Base-by-base conservation (phyloP, 768 basidiomycete genomes). In the Imleria badia region DNA sequence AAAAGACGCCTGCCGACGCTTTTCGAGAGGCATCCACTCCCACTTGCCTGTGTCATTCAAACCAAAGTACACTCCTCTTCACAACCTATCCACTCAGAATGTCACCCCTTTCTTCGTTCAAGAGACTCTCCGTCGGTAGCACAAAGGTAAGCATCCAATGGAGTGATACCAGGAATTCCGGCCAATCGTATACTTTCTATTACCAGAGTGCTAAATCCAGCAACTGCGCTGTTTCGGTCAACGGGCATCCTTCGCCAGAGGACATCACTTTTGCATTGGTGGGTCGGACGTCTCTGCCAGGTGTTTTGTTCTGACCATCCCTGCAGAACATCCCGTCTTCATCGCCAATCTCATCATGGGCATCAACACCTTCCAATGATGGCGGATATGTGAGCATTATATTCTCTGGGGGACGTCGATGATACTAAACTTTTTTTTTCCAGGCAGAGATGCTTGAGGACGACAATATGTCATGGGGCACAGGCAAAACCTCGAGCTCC, bases 391-490 rank as follows among this genome's bases (percentile, higher is more conserved):
- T 66, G 12, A 61, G 59, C 20, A 22, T 43, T 14, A 40, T 35
- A 15, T 43, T 29, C 26, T 13, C 8, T 8, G 1, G 11, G 14
- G 9, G 3, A 38, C 8, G 17, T 13, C 10, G 11, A 20, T 39
- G 26, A 42, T 43, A 20, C 19, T 36, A 3, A 45, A 33, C 7
- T 6, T 22, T 19, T 15, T 41, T 45, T 15, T 15, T 5, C 1
- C 54, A 66, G 66, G 66, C 66, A 5, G 59, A 67, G 41, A 61
- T 69, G 67, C 65, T 67, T 7, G 66, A 66, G 6, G 66, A 67
- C 2, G 66, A 67, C 39, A 67, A 67, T 36, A 69, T 69, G 66
- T 64, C 66, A 22, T 67, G 66, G 66, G 56, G 54, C 11, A 26
- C 50, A 17, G 11, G 45, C 6, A 63, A 47, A 52, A 6, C 33